These are phyloP conservation scores for Aspergillus sparsus DNA, from an alignment of 495 filamentous ascomycete genomes.

Conservation along the genomic window DNA sequence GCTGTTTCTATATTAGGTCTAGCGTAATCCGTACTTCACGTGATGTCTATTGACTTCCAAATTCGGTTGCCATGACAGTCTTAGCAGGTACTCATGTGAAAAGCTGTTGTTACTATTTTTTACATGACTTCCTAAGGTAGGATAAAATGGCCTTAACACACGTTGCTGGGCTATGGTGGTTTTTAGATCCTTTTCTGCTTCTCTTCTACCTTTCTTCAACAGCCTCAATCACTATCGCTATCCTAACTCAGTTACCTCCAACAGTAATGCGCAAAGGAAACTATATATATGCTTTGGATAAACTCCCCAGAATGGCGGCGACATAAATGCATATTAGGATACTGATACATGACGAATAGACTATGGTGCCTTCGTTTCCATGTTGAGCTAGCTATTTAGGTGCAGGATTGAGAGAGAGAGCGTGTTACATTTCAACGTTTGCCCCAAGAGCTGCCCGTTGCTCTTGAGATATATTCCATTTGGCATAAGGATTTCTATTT, in stretches of 20 bases:
- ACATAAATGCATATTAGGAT: constrained; percentile 30
- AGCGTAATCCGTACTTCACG: constrained; percentile 17
- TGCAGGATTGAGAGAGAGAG: not conserved
- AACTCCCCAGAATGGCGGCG: constrained; percentile 30
- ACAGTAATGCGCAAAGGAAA: constrained; percentile 19
- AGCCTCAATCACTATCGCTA: constrained; percentile 16
- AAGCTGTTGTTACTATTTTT: not conserved
- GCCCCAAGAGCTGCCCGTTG: not conserved
- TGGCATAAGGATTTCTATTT: too few relatives aligned
- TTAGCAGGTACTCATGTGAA: not conserved
- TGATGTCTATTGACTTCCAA: constrained; percentile 24
- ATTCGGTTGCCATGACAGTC: constrained; percentile 12
- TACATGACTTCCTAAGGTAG: not conserved
- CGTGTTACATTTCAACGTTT: not conserved
- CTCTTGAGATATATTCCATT: not conserved
- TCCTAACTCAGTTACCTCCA: constrained; percentile 19
- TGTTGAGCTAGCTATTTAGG: not conserved
- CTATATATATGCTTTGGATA: constrained; percentile 22
- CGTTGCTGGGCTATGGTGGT: too few relatives aligned
- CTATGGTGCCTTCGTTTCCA: too few relatives aligned
- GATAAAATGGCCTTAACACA: not conserved
- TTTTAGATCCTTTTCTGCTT: constrained; percentile 16
- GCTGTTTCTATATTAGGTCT: constrained; percentile 18
- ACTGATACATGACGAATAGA: constrained; percentile 26
- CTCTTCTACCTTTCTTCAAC: constrained; percentile 16